Base-by-base conservation (phyloP, 371 early-diverging fungal genomes). In the Dichotomocladium elegans region DNA sequence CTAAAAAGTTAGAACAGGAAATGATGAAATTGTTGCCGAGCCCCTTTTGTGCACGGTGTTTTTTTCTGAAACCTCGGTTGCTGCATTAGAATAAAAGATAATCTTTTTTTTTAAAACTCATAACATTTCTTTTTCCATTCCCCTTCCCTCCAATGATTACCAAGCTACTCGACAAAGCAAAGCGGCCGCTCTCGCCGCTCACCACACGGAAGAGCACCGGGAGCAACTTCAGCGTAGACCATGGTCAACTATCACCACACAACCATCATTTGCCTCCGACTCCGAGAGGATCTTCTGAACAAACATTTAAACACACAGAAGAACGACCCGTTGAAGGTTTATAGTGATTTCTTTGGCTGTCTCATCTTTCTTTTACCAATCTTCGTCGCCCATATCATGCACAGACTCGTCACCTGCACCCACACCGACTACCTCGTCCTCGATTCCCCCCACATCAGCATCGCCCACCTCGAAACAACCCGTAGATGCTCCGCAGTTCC, bases 151-250 rank as follows among this genome's bases (percentile, higher is more conserved):
- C 28, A 8, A 48, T 55, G 56, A 47, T 55, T 43, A 48, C 34
- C 33, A 55, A 55, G 49, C 28, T 55, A 11, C 30, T 55, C 30
- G 56, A 55, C 30, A 55, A 55, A 21, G 56, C 49, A 14, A 47
- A 42, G 26, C 48, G 34, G 10, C 49, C 56, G 17, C 19, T 48
- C 29, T 48, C 42, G 4, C 42, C 41, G 10, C 49, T 28, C 26
- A 37, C 37, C 3, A 12, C 37, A 41, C 17, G 25, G 17, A 31
- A 25, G 10, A 15, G 28, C 27, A 42, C 21, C 29, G n/a, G 25
- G 11, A 47, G 33, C 41, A 17, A 9, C 25, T 22, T 28, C 17
- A 35, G 30, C 17, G 4, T 7, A 21, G 17, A 27, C 26, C 15
- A 46, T 25, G 46, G 25, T 14, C 22, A 43, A 7, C 14, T 43